A percentile compares a stretch with the other conserved stretches of the same genome.
phyloP scores from a whole-genome alignment of 805 yeast species.

The Debaryomyces hansenii region DNA sequence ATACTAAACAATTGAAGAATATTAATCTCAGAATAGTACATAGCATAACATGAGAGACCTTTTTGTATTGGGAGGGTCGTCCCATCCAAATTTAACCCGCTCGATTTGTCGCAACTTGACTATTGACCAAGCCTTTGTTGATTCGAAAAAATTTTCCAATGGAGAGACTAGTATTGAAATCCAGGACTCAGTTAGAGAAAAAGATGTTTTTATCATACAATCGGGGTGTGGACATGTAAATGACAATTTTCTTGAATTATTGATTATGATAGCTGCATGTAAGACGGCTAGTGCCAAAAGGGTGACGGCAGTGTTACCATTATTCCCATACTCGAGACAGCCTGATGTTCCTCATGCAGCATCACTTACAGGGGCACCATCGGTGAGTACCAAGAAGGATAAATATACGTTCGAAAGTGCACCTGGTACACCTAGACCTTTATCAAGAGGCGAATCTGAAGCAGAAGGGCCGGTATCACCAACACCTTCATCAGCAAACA shows the following conservation, averaged over 20 bases:
- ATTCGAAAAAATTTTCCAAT: conserved; percentile 67
- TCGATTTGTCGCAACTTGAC: conserved; percentile 76
- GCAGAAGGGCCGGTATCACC: conserved; percentile 5
- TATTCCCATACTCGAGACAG: conserved; percentile 94
- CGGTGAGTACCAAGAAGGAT: conserved; percentile 30
- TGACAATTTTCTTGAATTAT: conserved; percentile 78
- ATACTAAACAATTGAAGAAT: not conserved
- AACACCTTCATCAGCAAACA: conserved; percentile 11
- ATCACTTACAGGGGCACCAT: conserved; percentile 68
- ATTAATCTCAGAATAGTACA: not conserved
- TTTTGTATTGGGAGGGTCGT: conserved; percentile 85
- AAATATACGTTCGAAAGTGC: conserved; percentile 50
- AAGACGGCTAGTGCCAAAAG: conserved; percentile 86
- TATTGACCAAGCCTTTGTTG: conserved; percentile 68
- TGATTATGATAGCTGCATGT: conserved; percentile 87
- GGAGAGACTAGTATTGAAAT: conserved; percentile 93
- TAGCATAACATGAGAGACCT: conserved; percentile 67
- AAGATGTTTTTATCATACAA: conserved; percentile 91
- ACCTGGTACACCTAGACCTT: conserved; percentile 51
- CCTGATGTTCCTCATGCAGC: conserved; percentile 85
- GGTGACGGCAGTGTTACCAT: conserved; percentile 88
- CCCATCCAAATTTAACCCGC: conserved; percentile 77
- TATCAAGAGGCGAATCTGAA: conserved; percentile 22
- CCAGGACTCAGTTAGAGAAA: conserved; percentile 88
- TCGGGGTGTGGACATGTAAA: conserved; percentile 87